Evolutionary conservation across 2,329 filamentous ascomycete genomes (phyloP).

Genomic region (Phialophora tarda): DNA sequence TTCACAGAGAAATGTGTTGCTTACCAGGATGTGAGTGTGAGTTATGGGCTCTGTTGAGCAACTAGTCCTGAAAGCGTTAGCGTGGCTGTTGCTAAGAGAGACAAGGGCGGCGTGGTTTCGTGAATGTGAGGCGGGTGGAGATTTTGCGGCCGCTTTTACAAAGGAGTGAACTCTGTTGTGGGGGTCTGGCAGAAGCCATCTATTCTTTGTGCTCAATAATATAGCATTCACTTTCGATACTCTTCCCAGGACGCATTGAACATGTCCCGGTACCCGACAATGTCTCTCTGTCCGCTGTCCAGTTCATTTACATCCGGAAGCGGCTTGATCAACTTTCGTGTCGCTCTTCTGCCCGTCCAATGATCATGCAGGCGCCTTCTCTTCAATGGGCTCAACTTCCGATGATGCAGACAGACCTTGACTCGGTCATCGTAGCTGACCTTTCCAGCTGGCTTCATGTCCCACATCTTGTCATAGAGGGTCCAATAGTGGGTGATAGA

Average conservation of each 20-base stretch:
- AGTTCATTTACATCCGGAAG: not conserved
- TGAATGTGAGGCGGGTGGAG: slow-evolving; percentile 1
- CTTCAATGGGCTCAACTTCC: slow-evolving; percentile 11
- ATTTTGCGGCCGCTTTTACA: slow-evolving; percentile 18
- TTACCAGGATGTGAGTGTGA: slow-evolving; percentile 22
- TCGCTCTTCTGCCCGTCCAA: not conserved
- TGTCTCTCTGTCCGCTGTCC: slow-evolving; percentile 10
- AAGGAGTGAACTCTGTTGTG: not conserved
- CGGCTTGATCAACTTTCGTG: not conserved
- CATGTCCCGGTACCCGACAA: slow-evolving; percentile 31
- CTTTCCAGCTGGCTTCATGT: slow-evolving; percentile 26
- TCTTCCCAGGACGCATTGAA: slow-evolving; percentile 34
- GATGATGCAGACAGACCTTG: slow-evolving; percentile 8
- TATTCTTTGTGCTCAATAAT: not conserved
- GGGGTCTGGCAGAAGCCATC: slow-evolving; percentile 12
- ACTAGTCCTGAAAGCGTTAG: slow-evolving; percentile 29
- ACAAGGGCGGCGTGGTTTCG: slow-evolving; percentile 19
- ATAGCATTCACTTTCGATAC: slow-evolving; percentile 26
- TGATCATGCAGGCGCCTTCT: slow-evolving; percentile 6
- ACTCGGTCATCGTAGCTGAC: slow-evolving; percentile 21
- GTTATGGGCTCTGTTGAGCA: not conserved
- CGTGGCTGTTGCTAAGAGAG: slow-evolving; percentile 24
- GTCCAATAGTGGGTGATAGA: slow-evolving; percentile 25
- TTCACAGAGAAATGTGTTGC: slow-evolving; percentile 15
- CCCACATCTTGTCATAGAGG: slow-evolving; percentile 33